phyloP scores from a whole-genome alignment of 352 stramenopile genomes.

The Blastocystis sp. region DNA sequence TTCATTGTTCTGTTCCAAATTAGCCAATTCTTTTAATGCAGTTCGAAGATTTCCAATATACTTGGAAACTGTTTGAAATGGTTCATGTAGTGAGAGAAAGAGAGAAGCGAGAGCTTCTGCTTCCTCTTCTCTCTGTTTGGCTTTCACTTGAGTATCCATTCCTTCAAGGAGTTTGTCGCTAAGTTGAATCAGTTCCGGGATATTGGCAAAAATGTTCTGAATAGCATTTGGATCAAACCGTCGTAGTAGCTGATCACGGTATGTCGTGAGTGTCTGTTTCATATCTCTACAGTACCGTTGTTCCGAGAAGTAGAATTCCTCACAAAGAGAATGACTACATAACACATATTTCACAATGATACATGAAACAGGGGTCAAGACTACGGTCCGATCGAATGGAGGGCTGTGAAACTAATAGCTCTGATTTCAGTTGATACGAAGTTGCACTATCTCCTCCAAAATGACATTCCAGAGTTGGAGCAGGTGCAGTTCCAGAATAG shows the following conservation, averaged over 20 bases:
- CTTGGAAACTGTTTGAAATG: neutral
- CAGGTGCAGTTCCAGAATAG: neutral
- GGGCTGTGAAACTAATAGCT: neutral
- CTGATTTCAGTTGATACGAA: neutral
- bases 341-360: neutral
- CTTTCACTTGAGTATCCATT: neutral
- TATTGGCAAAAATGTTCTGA: neutral
- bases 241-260: neutral
- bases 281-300: neutral
- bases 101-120: neutral
- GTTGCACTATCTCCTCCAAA: neutral
- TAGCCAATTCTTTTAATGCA: neutral
- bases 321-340: slow-evolving; percentile 29
- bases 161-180: neutral
- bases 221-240: neutral
- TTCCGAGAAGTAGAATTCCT: slow-evolving; percentile 19
- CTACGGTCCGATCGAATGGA: neutral
- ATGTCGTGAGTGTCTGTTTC: neutral
- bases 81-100: neutral
- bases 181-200: neutral
- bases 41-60: neutral
- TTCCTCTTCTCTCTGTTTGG: neutral
- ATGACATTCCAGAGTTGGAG: neutral
- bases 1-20: neutral
- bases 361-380: neutral